phyloP scores from a whole-genome alignment of 768 basidiomycete species.

The Boletus insuetus region DNA sequence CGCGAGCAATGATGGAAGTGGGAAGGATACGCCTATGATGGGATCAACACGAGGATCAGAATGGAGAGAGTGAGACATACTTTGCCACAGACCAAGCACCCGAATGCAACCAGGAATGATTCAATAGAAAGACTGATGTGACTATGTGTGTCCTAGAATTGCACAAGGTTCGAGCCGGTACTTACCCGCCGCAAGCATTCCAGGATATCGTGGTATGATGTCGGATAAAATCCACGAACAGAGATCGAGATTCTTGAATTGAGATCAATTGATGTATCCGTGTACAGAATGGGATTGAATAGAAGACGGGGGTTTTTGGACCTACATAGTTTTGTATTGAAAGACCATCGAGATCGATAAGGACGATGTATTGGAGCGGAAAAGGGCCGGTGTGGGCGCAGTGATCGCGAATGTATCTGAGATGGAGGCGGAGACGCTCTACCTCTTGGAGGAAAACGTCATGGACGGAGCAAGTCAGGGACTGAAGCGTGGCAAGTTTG shows the following conservation, averaged over 20 bases:
- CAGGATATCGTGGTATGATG: conserved; percentile 68
- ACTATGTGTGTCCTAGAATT: not conserved
- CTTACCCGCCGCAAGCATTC: conserved; percentile 70
- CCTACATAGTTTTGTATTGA: conserved; percentile 59
- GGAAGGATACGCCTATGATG: conserved; percentile 57
- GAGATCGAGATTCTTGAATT: conserved; percentile 53
- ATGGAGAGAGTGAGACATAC: conserved; percentile 37
- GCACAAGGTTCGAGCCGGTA: conserved; percentile 4
- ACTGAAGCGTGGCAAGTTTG: conserved; percentile 42
- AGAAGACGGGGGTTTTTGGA: conserved; percentile 2
- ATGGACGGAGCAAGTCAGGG: conserved; percentile 39
- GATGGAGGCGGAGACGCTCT: conserved; percentile 57
- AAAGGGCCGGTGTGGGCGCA: conserved; percentile 31
- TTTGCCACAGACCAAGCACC: conserved; percentile 65
- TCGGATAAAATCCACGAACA: conserved; percentile 65
- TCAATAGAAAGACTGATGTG: conserved; percentile 60
- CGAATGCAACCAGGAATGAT: conserved; percentile 72
- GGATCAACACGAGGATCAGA: conserved; percentile 8
- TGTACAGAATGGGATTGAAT: conserved; percentile 6
- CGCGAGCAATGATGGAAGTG: conserved; percentile 51
- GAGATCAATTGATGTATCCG: conserved; percentile 2
- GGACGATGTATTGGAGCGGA: conserved; percentile 61
- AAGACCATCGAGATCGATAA: conserved; percentile 61
- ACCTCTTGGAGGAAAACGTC: conserved; percentile 45
- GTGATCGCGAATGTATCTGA: conserved; percentile 46